A percentile compares a stretch with the other conserved stretches of the same genome.
Evolutionary conservation across 2,329 filamentous ascomycete species (phyloP).

Genomic region (Cryphonectria radicalis): DNA sequence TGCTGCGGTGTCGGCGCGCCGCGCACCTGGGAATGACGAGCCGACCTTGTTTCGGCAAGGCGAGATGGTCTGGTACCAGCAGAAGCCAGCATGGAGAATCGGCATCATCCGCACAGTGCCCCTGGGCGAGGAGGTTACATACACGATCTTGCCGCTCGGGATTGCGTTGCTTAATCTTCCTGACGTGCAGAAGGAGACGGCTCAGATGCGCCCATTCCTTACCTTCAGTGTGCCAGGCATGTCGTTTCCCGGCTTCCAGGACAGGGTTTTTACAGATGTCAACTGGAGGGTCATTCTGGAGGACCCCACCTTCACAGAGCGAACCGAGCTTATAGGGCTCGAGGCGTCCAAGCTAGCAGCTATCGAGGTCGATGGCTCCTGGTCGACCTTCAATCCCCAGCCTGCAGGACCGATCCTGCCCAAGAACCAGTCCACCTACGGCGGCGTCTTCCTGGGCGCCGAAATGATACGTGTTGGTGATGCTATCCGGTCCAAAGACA

Average conservation of each 20-base stretch:
- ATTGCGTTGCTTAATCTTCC: slow-evolving; percentile 33
- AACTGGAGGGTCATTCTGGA: slow-evolving; percentile 37
- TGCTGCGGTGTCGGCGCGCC: slow-evolving; percentile 7
- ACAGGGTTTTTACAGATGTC: slow-evolving; percentile 36
- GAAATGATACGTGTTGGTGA: slow-evolving; percentile 42
- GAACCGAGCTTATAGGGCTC: slow-evolving; percentile 37
- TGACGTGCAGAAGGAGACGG: slow-evolving; percentile 33
- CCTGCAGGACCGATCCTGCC: slow-evolving; percentile 29
- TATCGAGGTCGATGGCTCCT: slow-evolving; percentile 41
- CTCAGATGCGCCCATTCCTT: slow-evolving; percentile 43
- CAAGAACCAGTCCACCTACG: slow-evolving; percentile 33
- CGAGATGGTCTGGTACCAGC: slow-evolving; percentile 43
- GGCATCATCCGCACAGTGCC: slow-evolving; percentile 36
- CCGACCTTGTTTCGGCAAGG: slow-evolving; percentile 38
- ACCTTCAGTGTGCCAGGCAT: slow-evolving; percentile 43
- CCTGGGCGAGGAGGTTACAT: slow-evolving; percentile 31
- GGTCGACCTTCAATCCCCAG: slow-evolving; percentile 39
- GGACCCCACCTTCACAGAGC: slow-evolving; percentile 28
- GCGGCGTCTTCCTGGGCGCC: slow-evolving; percentile 42
- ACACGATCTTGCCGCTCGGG: slow-evolving; percentile 39
- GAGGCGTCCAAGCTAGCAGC: slow-evolving; percentile 45
- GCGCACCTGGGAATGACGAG: slow-evolving; percentile 21
- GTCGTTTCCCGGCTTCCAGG: slow-evolving; percentile 32
- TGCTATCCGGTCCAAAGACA: slow-evolving; percentile 38
- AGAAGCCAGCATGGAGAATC: slow-evolving; percentile 40